These are phyloP conservation scores for Geranium rotundifolium DNA, from an alignment of 345 rosid genomes.

Conservation along the genomic window DNA sequence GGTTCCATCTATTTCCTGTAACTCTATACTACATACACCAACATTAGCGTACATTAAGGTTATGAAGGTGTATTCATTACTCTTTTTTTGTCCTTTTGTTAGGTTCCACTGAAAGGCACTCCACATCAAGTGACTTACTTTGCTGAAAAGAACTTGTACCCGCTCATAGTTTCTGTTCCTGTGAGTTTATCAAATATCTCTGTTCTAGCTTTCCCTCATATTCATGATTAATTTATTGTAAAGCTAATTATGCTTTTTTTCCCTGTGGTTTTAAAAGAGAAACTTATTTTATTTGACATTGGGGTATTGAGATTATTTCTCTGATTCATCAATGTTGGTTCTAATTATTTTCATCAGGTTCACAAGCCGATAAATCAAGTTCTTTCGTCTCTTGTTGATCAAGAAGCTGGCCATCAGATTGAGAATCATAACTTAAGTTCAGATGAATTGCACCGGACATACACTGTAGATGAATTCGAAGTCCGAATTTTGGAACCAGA, in stretches of 20 bases:
- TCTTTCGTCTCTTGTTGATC: slow-evolving; percentile 84
- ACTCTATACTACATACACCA: not conserved
- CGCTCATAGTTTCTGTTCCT: slow-evolving; percentile 77
- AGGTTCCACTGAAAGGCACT: slow-evolving; percentile 88
- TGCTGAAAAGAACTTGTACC: slow-evolving; percentile 79
- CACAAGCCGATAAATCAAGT: slow-evolving; percentile 81
- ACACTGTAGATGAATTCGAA: slow-evolving; percentile 80
- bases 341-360: slow-evolving; percentile 37
- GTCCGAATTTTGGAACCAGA: slow-evolving; percentile 86
- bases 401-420: slow-evolving; percentile 84
- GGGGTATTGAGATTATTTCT: not conserved
- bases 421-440: slow-evolving; percentile 68
- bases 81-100: slow-evolving; percentile 17
- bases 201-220: not conserved
- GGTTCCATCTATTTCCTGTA: not conserved
- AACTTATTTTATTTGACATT: not conserved
- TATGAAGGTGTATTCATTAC: slow-evolving; percentile 5
- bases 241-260: not conserved
- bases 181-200: slow-evolving; percentile 33
- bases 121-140: slow-evolving; percentile 98
- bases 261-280: not conserved
- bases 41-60: not conserved
- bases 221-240: not conserved
- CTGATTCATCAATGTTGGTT: not conserved
- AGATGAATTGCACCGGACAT: slow-evolving; percentile 67